Percentiles rank a stretch among this genome's conserved stretches.
Evolutionary conservation across 1,284 basidiomycete species (phyloP).

Genomic region (Singerocomus inundabilis): DNA sequence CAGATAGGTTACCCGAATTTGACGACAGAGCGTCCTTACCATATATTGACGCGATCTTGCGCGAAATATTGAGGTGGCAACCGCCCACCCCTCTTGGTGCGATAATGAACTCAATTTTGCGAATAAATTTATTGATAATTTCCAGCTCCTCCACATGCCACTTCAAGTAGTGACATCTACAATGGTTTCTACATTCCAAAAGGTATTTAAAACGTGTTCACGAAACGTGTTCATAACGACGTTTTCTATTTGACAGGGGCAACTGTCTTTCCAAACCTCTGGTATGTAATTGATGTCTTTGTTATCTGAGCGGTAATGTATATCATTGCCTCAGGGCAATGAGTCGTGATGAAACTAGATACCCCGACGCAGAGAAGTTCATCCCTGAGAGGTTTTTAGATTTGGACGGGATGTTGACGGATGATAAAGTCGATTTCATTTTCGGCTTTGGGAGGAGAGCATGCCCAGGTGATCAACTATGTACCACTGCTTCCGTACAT

Average conservation of each 20-base stretch:
- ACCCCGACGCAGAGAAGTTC: conserved; percentile 19
- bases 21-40: conserved; percentile 36
- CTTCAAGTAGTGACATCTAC: conserved; percentile 10
- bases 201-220: not conserved
- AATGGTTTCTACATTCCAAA: conserved; percentile 18
- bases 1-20: conserved; percentile 37
- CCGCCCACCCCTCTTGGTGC: conserved; percentile 19
- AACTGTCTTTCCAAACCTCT: conserved; percentile 16
- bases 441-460: conserved; percentile 25
- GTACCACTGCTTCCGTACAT: no score
- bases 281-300: conserved; percentile 3
- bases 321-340: conserved; percentile 19
- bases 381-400: conserved; percentile 20
- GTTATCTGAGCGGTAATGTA: not conserved
- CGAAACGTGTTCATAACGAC: not conserved
- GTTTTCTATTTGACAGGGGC: not conserved
- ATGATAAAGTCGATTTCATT: conserved; percentile 7
- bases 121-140: not conserved
- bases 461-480: conserved; percentile 21
- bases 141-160: conserved; percentile 11
- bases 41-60: conserved; percentile 37
- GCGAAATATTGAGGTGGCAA: conserved; percentile 34
- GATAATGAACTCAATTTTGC: not conserved
- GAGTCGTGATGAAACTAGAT: conserved; percentile 11
- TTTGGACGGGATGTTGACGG: conserved; percentile 11